Evolutionary conservation across 257 asterid genomes (phyloP).

Genomic region (Eustoma russellianum): DNA sequence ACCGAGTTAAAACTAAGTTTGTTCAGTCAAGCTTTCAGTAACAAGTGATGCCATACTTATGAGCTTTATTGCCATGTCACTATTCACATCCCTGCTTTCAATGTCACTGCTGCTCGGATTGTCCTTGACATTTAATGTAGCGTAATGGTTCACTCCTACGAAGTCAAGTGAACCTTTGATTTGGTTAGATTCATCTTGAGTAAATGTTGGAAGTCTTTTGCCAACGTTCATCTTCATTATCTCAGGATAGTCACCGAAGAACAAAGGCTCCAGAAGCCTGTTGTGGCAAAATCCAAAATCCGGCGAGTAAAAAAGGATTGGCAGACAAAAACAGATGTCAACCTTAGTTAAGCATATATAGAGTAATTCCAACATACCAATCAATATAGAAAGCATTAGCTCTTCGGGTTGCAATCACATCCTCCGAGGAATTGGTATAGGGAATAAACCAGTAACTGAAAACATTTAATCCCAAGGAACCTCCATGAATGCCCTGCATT

Average conservation of each 20-base stretch:
- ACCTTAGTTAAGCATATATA: not conserved
- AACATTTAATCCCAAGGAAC: conserved; percentile 37
- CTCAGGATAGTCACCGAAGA: conserved; percentile 52
- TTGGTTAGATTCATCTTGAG: conserved; percentile 23
- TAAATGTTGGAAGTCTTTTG: conserved; percentile 41
- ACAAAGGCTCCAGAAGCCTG: conserved; percentile 31
- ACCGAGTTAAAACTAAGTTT: too few species aligned
- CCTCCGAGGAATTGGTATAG: conserved; percentile 25
- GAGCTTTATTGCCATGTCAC: too few species aligned
- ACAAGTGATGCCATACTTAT: not conserved
- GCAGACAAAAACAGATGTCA: not conserved
- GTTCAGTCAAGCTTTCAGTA: not conserved
- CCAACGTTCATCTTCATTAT: conserved; percentile 29
- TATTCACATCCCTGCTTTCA: too few species aligned
- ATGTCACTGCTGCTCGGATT: too few species aligned
- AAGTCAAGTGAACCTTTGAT: too few species aligned
- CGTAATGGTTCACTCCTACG: too few species aligned
- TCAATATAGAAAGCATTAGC: conserved; percentile 27
- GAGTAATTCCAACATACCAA: conserved; percentile 30
- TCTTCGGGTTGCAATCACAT: conserved; percentile 37
- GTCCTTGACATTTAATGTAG: too few species aligned
- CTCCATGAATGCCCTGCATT: conserved; percentile 42
- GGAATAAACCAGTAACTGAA: conserved; percentile 23
- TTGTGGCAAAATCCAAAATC: conserved; percentile 1
- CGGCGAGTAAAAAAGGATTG: not conserved